Percentiles rank a stretch among this genome's conserved stretches.
phyloP scores from a whole-genome alignment of 2,329 filamentous ascomycete genomes.

The Periglandula ipomoeae region DNA sequence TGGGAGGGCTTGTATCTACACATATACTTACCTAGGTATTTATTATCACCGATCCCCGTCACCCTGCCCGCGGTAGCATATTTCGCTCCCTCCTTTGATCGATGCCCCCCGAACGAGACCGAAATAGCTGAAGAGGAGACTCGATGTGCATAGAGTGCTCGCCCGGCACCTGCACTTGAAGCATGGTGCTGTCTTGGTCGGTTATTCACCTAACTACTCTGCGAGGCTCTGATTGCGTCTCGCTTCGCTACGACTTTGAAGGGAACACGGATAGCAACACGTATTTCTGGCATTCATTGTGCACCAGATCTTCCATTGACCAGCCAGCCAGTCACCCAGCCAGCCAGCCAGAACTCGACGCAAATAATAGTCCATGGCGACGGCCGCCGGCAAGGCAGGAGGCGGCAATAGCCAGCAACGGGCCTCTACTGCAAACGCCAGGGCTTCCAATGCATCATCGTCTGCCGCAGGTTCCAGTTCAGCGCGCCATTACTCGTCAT shows the following conservation, averaged over 20 bases:
- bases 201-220: no score
- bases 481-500: conserved; percentile 14
- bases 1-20: background rate
- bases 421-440: background rate
- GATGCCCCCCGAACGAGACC: background rate
- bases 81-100: background rate
- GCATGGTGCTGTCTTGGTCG: no score
- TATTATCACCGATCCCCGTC: background rate
- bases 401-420: background rate
- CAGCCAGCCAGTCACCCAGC: background rate
- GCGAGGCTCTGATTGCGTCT: no score
- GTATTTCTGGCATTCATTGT: no score
- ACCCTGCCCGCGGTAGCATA: background rate
- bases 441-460: background rate
- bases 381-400: background rate
- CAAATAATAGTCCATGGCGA: background rate
- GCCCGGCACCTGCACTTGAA: no score
- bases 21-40: background rate
- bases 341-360: no score
- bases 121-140: no score
- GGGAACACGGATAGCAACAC: no score
- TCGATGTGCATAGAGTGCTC: no score
- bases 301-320: background rate
- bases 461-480: conserved; percentile 6
- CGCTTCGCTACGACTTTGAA: no score